Evolutionary conservation across 75 land plant species (phyloP).

Genomic region (Pinus albicaulis): DNA sequence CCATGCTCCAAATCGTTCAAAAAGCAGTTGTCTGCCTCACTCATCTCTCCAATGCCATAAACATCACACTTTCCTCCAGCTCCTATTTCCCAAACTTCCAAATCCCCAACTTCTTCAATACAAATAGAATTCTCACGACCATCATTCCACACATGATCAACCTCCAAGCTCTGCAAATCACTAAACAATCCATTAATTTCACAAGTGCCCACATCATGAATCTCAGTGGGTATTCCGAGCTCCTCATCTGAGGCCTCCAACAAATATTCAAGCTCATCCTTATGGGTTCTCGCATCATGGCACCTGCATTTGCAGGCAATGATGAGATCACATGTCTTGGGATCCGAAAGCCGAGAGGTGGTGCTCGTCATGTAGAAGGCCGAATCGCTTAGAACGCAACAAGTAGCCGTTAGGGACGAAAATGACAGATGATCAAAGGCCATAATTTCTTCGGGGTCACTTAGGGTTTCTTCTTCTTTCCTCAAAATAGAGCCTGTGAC

Average conservation of each 20-base stretch:
- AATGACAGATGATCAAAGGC: no score
- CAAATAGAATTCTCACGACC: no score
- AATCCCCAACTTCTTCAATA: neutral
- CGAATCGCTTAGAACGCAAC: constrained; percentile 5
- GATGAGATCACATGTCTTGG: neutral
- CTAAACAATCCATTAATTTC: neutral
- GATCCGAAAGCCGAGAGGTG: neutral
- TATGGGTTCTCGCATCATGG: neutral
- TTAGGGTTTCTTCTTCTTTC: neutral
- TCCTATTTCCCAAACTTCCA: constrained; percentile 3
- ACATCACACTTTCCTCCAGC: neutral
- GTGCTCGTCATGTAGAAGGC: constrained; percentile 6
- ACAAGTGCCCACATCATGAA: neutral
- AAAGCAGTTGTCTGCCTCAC: no score
- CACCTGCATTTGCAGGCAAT: neutral
- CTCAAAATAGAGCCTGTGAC: neutral
- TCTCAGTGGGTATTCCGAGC: constrained; percentile 1
- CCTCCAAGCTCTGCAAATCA: neutral
- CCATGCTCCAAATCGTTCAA: no score
- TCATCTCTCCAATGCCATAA: no score
- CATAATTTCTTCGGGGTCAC: neutral
- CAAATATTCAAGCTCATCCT: constrained; percentile 1
- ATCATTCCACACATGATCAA: neutral
- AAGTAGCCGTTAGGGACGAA: neutral
- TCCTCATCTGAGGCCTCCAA: constrained; percentile 10